These are phyloP conservation scores for Durio zibethinus DNA, from an alignment of 345 rosid genomes.

Conservation along the genomic window DNA sequence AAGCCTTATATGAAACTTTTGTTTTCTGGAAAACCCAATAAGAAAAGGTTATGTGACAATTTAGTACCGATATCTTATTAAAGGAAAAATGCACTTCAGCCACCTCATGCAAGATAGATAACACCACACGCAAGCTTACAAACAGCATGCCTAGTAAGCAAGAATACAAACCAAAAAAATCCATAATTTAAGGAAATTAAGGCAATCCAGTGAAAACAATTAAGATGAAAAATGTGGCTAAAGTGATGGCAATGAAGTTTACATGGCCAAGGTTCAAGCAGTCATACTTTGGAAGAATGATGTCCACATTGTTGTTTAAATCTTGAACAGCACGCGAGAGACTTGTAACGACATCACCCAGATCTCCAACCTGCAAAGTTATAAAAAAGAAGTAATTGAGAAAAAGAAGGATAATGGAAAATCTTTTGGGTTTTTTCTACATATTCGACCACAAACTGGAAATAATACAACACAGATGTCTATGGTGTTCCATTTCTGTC, in stretches of 20 bases:
- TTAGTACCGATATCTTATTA: no score
- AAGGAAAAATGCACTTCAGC: no score
- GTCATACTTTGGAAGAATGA: no score
- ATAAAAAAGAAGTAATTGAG: neutral
- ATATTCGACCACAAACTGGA: neutral
- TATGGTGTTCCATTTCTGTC: neutral
- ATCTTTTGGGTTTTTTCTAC: neutral
- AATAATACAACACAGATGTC: neutral
- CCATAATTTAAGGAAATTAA: neutral
- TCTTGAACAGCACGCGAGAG: constrained; percentile 97
- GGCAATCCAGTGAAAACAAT: constrained; percentile 1
- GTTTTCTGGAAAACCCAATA: no score
- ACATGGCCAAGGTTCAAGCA: no score
- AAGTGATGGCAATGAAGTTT: constrained; percentile 22
- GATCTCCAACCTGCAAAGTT: constrained; percentile 80
- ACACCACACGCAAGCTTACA: no score
- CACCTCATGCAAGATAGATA: no score
- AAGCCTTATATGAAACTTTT: no score
- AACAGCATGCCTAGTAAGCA: no score
- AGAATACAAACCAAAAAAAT: neutral
- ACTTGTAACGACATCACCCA: constrained; percentile 95
- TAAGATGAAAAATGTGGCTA: neutral
- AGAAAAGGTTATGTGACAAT: no score
- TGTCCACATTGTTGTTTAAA: no score
- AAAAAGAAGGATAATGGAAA: neutral